These are phyloP conservation scores for Quercus mongolica DNA, from an alignment of 306 rosid genomes.

Conservation along the genomic window DNA sequence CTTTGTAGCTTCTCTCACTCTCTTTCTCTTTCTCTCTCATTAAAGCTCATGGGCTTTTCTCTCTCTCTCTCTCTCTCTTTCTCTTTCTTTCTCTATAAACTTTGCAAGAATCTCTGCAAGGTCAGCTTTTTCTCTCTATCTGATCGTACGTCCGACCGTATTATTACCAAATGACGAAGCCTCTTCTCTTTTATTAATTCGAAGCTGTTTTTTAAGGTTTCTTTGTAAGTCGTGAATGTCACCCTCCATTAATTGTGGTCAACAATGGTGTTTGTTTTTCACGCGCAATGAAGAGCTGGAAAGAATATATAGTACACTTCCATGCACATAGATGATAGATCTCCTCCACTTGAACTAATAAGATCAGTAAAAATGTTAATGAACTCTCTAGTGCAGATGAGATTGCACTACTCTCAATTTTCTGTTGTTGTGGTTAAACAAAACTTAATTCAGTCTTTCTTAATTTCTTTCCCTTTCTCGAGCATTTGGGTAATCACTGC, in stretches of 20 bases:
- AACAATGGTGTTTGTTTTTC: not conserved
- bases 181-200: conserved; percentile 6
- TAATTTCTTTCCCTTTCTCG: not conserved
- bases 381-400: not conserved
- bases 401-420: not conserved
- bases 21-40: conserved; percentile 4
- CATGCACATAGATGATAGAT: not conserved
- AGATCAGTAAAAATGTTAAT: not conserved
- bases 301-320: not conserved
- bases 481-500: not conserved
- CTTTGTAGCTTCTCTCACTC: not conserved
- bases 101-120: conserved; percentile 35
- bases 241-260: not conserved
- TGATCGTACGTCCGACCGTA: conserved; percentile 38
- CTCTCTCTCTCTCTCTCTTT: not conserved
- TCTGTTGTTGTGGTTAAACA: not conserved
- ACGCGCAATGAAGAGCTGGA: not conserved
- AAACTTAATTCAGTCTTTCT: not conserved
- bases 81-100: not conserved
- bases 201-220: not conserved
- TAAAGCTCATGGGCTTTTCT: conserved; percentile 28
- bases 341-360: not conserved
- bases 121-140: conserved; percentile 21
- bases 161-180: conserved; percentile 54
- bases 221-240: not conserved